These are phyloP conservation scores for Tuber magnatum DNA, from an alignment of 495 filamentous ascomycete genomes.

Conservation along the genomic window DNA sequence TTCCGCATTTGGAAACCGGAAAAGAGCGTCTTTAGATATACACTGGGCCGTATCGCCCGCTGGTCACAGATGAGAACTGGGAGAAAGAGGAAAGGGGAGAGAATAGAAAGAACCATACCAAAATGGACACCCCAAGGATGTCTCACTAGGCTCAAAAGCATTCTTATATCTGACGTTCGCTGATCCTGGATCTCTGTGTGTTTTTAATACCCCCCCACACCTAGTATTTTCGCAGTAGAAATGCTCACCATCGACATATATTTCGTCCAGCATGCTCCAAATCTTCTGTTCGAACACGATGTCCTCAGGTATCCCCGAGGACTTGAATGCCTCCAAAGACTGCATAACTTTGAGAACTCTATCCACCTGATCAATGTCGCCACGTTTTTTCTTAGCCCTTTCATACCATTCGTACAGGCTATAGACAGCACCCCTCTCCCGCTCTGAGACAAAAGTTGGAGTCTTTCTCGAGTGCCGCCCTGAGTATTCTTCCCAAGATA, in stretches of 20 bases:
- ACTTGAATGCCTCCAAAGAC: slow-evolving; percentile 23
- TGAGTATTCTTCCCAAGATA: slow-evolving; percentile 42
- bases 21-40: slow-evolving; percentile 46
- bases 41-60: slow-evolving; percentile 48
- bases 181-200: slow-evolving; percentile 46
- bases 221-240: background rate
- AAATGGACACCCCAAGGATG: slow-evolving; percentile 45
- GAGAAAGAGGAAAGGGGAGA: background rate
- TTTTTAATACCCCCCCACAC: background rate
- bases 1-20: slow-evolving; percentile 46
- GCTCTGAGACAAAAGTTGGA: slow-evolving; percentile 36
- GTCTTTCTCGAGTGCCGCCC: slow-evolving; percentile 20
- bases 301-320: slow-evolving; percentile 26
- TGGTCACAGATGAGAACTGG: slow-evolving; percentile 6
- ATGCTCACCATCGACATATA: slow-evolving; percentile 45
- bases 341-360: slow-evolving; percentile 43
- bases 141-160: slow-evolving; percentile 42
- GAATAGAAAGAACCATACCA: slow-evolving; percentile 23
- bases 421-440: slow-evolving; percentile 41
- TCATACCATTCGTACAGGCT: slow-evolving; percentile 43
- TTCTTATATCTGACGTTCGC: slow-evolving; percentile 42
- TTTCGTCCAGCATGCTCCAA: slow-evolving; percentile 42
- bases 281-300: slow-evolving; percentile 41
- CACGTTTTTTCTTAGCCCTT: slow-evolving; percentile 35
- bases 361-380: slow-evolving; percentile 44